A percentile compares a stretch with the other conserved stretches of the same genome.
phyloP scores from a whole-genome alignment of 108 stramenopile genomes.

The Mayamaea pseudoterrestris region DNA sequence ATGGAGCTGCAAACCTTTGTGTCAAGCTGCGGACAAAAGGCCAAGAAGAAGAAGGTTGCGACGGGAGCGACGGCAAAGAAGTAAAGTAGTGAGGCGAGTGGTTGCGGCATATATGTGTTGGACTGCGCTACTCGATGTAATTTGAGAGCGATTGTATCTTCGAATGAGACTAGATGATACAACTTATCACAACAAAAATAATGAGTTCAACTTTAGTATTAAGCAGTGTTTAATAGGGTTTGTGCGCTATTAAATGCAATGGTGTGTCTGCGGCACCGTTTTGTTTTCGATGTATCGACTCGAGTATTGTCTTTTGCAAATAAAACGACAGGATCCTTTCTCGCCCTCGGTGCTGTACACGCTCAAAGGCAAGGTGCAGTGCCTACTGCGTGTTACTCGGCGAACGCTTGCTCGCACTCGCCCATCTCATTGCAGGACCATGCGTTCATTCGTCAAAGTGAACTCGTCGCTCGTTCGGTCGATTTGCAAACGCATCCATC shows the following conservation, averaged over 20 bases:
- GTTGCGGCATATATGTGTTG: background rate
- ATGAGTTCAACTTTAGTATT: background rate
- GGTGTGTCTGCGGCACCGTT: too few species aligned
- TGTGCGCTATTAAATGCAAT: background rate
- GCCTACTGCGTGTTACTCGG: background rate
- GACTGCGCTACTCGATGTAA: background rate
- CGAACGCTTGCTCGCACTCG: background rate
- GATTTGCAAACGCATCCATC: slow-evolving; percentile 66
- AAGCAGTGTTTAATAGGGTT: background rate
- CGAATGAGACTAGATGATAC: background rate
- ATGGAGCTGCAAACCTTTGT: slow-evolving; percentile 40
- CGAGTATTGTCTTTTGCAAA: too few species aligned
- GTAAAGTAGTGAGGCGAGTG: background rate
- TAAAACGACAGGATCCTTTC: too few species aligned
- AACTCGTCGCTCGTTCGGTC: slow-evolving; percentile 33
- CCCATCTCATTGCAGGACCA: background rate
- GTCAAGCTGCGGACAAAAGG: too few species aligned
- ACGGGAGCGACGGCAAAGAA: background rate
- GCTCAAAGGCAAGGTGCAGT: background rate
- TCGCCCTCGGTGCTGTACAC: background rate
- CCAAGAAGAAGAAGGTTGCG: slow-evolving; percentile 6
- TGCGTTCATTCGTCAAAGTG: slow-evolving; percentile 16
- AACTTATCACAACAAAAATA: background rate
- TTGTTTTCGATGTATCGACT: too few species aligned
- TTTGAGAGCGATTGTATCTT: background rate